Evolutionary conservation across 2,329 filamentous ascomycete genomes (phyloP).

Genomic region (Arthrocladium fulminans): DNA sequence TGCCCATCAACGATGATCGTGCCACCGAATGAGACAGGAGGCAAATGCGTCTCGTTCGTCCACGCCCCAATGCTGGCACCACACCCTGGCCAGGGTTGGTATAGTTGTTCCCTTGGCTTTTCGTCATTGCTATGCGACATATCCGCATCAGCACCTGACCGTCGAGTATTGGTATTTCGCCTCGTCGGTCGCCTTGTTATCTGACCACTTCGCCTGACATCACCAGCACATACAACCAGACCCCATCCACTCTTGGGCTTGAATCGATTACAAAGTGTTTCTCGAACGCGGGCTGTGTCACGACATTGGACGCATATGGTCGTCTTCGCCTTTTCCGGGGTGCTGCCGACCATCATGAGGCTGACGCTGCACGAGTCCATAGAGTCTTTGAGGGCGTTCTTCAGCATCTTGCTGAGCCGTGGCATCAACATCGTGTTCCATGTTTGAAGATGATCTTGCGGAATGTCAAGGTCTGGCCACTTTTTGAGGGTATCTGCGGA

Average conservation of each 20-base stretch:
- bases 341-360: slow-evolving; percentile 52
- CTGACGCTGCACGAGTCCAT: slow-evolving; percentile 53
- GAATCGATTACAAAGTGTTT: slow-evolving; percentile 49
- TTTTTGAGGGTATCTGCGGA: slow-evolving; percentile 30
- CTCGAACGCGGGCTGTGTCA: slow-evolving; percentile 44
- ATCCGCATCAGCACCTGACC: slow-evolving; percentile 16
- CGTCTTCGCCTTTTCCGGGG: slow-evolving; percentile 47
- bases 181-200: slow-evolving; percentile 31
- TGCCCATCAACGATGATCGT: slow-evolving; percentile 75
- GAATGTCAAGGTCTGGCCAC: slow-evolving; percentile 43
- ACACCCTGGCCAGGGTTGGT: slow-evolving; percentile 69
- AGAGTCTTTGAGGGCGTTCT: slow-evolving; percentile 50
- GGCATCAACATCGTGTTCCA: slow-evolving; percentile 53
- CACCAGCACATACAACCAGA: slow-evolving; percentile 52
- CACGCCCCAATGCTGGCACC: slow-evolving; percentile 92
- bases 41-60: slow-evolving; percentile 73
- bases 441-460: slow-evolving; percentile 45
- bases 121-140: slow-evolving; percentile 8
- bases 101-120: slow-evolving; percentile 53
- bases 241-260: slow-evolving; percentile 48
- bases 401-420: slow-evolving; percentile 49
- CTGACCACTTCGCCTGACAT: slow-evolving; percentile 48
- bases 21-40: slow-evolving; percentile 84
- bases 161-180: slow-evolving; percentile 12
- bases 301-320: slow-evolving; percentile 56